Evolutionary conservation across 129 eudicot species (phyloP).

Genomic region (Chrysanthemum seticuspe): DNA sequence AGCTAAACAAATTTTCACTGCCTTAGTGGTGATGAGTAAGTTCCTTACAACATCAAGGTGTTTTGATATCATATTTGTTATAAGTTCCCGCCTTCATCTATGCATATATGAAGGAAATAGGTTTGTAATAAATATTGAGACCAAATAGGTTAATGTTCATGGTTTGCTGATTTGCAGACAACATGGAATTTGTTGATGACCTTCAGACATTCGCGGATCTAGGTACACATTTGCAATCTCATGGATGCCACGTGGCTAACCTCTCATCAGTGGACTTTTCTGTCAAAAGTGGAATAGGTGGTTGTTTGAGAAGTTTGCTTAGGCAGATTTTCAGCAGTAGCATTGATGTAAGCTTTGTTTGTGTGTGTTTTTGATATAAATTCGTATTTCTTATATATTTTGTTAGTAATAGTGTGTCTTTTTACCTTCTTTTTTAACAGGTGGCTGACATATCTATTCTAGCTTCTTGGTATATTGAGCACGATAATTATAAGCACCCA

Average conservation of each 20-base stretch:
- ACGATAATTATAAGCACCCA: constrained; percentile 48
- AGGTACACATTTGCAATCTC: constrained; percentile 59
- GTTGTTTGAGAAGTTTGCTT: constrained; percentile 65
- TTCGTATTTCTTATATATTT: no score
- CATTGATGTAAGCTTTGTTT: constrained; percentile 56
- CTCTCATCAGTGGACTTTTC: constrained; percentile 84
- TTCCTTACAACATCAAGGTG: no score
- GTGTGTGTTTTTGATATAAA: neutral
- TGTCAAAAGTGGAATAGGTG: constrained; percentile 74
- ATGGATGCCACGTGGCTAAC: constrained; percentile 75
- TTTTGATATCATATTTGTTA: neutral
- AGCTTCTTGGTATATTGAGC: constrained; percentile 91
- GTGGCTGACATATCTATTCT: constrained; percentile 73
- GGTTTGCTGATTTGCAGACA: constrained; percentile 49
- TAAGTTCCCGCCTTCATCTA: neutral
- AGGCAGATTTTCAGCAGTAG: constrained; percentile 55
- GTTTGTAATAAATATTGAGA: neutral
- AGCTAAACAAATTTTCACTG: constrained; percentile 59
- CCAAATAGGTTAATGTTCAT: neutral
- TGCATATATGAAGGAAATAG: neutral
- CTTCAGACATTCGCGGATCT: constrained; percentile 75
- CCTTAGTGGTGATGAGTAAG: constrained; percentile 72
- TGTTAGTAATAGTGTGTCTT: no score
- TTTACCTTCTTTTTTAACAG: no score
- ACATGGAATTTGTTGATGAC: constrained; percentile 91